Conservation (phyloP, 441 rosid genomes). For the Pelargonium citronellum region DNA sequence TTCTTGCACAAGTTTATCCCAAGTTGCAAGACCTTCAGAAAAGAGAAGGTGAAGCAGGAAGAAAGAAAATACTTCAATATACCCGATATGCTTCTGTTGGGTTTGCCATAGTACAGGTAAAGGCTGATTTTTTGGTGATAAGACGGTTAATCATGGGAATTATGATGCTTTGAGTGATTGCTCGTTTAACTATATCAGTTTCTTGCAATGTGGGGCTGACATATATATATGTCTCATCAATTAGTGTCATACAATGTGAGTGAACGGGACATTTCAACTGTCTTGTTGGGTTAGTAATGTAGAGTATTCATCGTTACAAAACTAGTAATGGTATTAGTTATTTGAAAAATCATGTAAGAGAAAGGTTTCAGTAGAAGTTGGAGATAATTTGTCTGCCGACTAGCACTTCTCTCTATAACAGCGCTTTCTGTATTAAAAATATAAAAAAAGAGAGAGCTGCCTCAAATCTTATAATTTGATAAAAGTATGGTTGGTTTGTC, state of each 20-base stretch:
- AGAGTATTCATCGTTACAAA: no score
- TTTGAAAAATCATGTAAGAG: no score
- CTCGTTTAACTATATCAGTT: constrained; percentile 5
- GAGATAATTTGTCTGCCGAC: no score
- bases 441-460: no score
- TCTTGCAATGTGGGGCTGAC: constrained; percentile 14
- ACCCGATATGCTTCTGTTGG: constrained; percentile 92
- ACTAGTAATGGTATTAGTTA: no score
- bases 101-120: constrained; percentile 79
- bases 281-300: background rate
- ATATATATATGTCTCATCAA: background rate
- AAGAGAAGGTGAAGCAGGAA: constrained; percentile 97
- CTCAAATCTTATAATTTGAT: no score
- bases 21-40: constrained; percentile 98
- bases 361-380: no score
- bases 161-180: constrained; percentile 4
- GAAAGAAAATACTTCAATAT: constrained; percentile 88
- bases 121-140: constrained; percentile 1
- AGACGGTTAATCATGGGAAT: constrained; percentile 10
- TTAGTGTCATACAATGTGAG: background rate
- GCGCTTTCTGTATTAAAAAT: no score
- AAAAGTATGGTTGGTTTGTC: no score
- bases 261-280: background rate
- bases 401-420: no score
- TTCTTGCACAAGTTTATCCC: constrained; percentile 89